Evolutionary conservation across 169 alveolate genomes (phyloP).

Genomic region (Cystoisospora suis): DNA sequence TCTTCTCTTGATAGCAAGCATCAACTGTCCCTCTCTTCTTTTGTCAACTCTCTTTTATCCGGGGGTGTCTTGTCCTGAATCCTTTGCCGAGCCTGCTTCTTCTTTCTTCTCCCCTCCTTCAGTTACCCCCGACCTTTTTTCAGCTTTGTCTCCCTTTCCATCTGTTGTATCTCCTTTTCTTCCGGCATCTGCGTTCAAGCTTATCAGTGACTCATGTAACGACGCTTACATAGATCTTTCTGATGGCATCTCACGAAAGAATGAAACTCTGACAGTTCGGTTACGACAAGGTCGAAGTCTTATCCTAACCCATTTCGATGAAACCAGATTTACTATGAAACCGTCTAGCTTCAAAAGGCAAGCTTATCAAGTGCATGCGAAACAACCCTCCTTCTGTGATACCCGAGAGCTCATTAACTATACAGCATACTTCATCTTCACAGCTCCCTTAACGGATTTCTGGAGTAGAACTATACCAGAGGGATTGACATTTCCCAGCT

Average conservation of each 20-base stretch:
- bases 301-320: not conserved
- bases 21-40: no score
- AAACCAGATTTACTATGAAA: not conserved
- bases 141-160: not conserved
- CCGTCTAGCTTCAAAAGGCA: not conserved
- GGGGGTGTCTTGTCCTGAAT: no score
- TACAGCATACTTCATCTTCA: conserved; percentile 10
- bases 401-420: not conserved
- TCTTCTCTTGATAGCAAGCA: no score
- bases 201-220: not conserved
- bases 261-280: not conserved
- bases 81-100: no score
- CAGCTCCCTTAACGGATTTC: conserved; percentile 22
- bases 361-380: conserved; percentile 16
- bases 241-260: not conserved
- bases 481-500: not conserved
- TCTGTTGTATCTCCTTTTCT: not conserved
- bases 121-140: not conserved
- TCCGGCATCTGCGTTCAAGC: not conserved
- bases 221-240: not conserved
- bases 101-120: no score
- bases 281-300: not conserved
- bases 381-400: not conserved
- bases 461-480: not conserved
- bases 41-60: no score